A percentile compares a stretch with the other conserved stretches of the same genome.
phyloP scores from a whole-genome alignment of 1,284 basidiomycete species.

The Chalciporus sp. region DNA sequence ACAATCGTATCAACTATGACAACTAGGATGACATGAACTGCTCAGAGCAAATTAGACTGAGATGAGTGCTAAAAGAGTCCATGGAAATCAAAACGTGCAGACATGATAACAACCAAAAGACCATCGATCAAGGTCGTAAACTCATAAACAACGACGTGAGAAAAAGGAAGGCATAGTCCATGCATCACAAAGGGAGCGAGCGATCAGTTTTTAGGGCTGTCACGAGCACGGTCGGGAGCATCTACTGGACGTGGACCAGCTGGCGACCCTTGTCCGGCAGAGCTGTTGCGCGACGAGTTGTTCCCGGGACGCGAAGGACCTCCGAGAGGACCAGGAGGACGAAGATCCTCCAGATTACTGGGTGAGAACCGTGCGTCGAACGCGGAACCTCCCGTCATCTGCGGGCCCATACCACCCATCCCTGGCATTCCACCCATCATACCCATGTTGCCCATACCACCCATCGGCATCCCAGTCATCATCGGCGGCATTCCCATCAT shows the following conservation, averaged over 20 bases:
- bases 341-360: conserved; percentile 34
- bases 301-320: conserved; percentile 34
- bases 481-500: conserved; percentile 61
- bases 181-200: background rate
- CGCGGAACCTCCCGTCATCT: conserved; percentile 59
- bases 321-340: conserved; percentile 39
- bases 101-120: conserved; percentile 17
- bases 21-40: conserved; percentile 10
- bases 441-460: conserved; percentile 40
- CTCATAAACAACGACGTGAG: conserved; percentile 2
- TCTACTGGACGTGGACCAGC: conserved; percentile 36
- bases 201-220: conserved; percentile 29
- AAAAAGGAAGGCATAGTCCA: conserved; percentile 5
- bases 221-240: conserved; percentile 24
- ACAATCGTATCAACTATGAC: conserved; percentile 13
- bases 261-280: conserved; percentile 34
- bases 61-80: conserved; percentile 16
- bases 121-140: conserved; percentile 20
- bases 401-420: conserved; percentile 51
- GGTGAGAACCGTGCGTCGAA: conserved; percentile 60
- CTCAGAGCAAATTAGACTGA: conserved; percentile 15
- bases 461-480: conserved; percentile 45
- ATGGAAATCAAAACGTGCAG: conserved; percentile 12
- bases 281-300: conserved; percentile 36
- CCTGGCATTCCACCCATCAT: conserved; percentile 30